Conservation (phyloP, 1,139 yeast genomes). For the Diutina pseudorugosa region DNA sequence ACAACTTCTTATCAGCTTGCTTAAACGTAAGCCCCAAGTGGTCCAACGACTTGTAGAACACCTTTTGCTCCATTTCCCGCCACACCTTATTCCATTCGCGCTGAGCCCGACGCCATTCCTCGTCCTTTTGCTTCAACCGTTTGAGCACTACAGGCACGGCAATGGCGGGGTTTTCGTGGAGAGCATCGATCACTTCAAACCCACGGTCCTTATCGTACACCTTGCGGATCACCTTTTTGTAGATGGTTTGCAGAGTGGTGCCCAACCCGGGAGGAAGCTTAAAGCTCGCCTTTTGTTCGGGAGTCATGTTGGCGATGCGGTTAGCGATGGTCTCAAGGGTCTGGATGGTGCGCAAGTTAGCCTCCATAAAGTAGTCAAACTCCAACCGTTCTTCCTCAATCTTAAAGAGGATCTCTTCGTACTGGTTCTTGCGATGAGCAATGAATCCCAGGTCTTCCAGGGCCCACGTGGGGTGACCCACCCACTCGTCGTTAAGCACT, state of each 20-base stretch:
- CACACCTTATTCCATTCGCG: slow-evolving; percentile 99
- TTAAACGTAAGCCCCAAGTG: slow-evolving; percentile 93
- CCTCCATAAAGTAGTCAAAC: slow-evolving; percentile 90
- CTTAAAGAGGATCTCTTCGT: slow-evolving; percentile 88
- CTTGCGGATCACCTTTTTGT: slow-evolving; percentile 85
- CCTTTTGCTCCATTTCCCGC: slow-evolving; percentile 97
- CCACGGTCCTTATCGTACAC: slow-evolving; percentile 92
- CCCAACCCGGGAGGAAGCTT: slow-evolving; percentile 90
- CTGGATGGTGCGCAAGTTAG: slow-evolving; percentile 88
- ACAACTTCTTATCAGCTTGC: slow-evolving; percentile 85
- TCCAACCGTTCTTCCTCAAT: slow-evolving; percentile 97
- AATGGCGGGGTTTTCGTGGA: slow-evolving; percentile 88
- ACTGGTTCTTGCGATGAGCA: slow-evolving; percentile 95
- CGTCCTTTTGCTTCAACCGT: slow-evolving; percentile 92
- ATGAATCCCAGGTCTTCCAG: slow-evolving; percentile 97
- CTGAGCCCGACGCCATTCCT: slow-evolving; percentile 97
- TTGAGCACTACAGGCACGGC: slow-evolving; percentile 90
- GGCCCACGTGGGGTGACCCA: slow-evolving; percentile 99
- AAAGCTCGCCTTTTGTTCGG: slow-evolving; percentile 77
- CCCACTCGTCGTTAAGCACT: slow-evolving; percentile 97
- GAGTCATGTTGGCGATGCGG: slow-evolving; percentile 84
- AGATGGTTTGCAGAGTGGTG: slow-evolving; percentile 79
- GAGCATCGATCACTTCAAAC: slow-evolving; percentile 87
- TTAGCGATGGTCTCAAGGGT: slow-evolving; percentile 92
- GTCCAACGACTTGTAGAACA: slow-evolving; percentile 84